Evolutionary conservation across 2,329 filamentous ascomycete genomes (phyloP), one percentile per base, ranked within the genome.

Genomic region (Diaporthe ilicicola): DNA sequence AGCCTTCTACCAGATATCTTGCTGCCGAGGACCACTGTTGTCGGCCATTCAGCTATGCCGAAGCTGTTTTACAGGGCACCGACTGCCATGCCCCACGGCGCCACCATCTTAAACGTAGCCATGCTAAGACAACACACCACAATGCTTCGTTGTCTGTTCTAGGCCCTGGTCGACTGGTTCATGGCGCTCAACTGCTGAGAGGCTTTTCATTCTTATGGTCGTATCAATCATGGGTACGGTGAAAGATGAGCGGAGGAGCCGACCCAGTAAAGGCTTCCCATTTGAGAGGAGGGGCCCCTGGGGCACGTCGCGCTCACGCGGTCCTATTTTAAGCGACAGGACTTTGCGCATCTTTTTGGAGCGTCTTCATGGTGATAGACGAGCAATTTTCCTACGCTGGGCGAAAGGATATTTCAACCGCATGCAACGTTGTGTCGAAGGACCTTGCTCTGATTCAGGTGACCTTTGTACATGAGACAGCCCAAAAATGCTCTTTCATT

Each of bases 381-480:
- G 37, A 12, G 13, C 7, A 12, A 37, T 27, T 12, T 64, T 37
- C 59, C 59, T 37, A 1, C 27, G 42, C 37, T 64, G 29, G 9
- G 44, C 2, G 27, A 32, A 22, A 17, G n/a, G 4, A 24, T 7
- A 48, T 13, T 7, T 19, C 59, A 24, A 24, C 44, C 15, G 9
- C 59, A 37, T 64, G 59, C 24, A 50, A 64, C 59, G 44, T 64
- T 50, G 19, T 50, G 29, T 64, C 32, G 29, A 29, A 37, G 29
- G 42, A 29, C 19, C 22, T 32, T 48, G 17, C 34, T 37, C 42
- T 62, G 59, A 37, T 48, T 48, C 44, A 64, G 29, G 59, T 50
- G 15, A 37, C 9, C 13, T 46, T 46, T 8, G 17, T 8, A 5
- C 5, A 48, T 13, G n/a, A 34, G 29, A 44, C n/a, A 1, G 22